These are phyloP conservation scores for Talaromyces sp. DNA, from an alignment of 2,329 filamentous ascomycete species.

Conservation along the genomic window DNA sequence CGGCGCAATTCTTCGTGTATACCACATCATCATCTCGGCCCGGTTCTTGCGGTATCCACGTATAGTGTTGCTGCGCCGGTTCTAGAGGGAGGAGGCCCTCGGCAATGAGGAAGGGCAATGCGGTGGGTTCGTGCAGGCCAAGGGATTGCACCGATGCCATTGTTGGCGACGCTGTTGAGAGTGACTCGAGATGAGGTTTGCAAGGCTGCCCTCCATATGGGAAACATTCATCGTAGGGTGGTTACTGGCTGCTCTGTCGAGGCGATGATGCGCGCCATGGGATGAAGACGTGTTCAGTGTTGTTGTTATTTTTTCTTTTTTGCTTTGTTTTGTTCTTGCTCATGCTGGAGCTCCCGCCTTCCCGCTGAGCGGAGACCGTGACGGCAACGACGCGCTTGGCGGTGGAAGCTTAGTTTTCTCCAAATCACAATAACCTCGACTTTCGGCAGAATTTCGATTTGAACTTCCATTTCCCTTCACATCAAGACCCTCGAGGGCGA, in stretches of 20 bases:
- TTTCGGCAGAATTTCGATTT: neutral
- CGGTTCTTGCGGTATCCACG: constrained; percentile 62
- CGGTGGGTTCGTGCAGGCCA: constrained; percentile 83
- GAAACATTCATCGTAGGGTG: constrained; percentile 1
- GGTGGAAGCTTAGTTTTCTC: constrained; percentile 8
- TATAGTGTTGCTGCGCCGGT: constrained; percentile 60
- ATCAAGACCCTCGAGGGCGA: neutral
- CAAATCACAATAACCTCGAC: neutral
- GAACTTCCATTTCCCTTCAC: neutral
- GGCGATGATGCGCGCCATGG: neutral
- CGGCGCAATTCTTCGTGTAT: constrained; percentile 67
- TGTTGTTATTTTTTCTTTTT: neutral
- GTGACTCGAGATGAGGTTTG: neutral
- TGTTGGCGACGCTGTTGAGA: constrained; percentile 18
- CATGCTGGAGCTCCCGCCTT: neutral
- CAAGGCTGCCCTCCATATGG: constrained; percentile 1
- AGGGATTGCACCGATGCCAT: constrained; percentile 93
- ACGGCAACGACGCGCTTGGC: constrained; percentile 11
- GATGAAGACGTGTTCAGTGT: neutral
- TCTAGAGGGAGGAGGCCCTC: constrained; percentile 72
- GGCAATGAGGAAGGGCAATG: constrained; percentile 74
- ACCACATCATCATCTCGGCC: constrained; percentile 68
- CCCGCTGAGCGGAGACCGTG: constrained; percentile 10
- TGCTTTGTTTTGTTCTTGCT: constrained; percentile 7
- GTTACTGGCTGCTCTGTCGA: neutral